Base-by-base conservation (phyloP, 2,329 filamentous ascomycete species). In the Xylaria sp. region DNA sequence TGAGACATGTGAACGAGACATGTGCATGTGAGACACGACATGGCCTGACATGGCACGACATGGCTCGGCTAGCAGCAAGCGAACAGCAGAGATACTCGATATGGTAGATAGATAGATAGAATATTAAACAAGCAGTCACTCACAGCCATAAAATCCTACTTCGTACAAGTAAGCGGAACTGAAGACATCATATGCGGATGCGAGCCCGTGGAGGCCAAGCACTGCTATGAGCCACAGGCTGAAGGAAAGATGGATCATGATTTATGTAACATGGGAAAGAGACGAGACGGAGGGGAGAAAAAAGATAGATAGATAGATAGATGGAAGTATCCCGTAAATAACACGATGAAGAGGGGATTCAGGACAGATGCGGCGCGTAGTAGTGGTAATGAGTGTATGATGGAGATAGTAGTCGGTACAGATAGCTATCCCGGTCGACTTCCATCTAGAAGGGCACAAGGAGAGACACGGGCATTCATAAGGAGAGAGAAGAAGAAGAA, bases 91-190 rank as follows among this genome's bases (percentile, higher is more conserved):
- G 23, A 30, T 30, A 30, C 23, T 30, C 23, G 23, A 30, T 30
- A 30, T 6, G 4, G 4, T 30, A 5, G 4, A 30, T 30, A 30
- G 23, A 30, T 30, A 30, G 23, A 5, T 23, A 3, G 19, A 53
- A 19, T 37, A 44, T 11, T 47, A 9, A 37, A 46, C 6, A n/a
- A 42, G 16, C 13, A 5, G 44, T n/a, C 18, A 64, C 62, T 64
- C 18, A 64, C 62, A 59, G 16, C 62, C 62, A n/a, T 63, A 64
- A 19, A 60, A 59, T 11, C 60, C 63, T 11, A 57, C 23, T 35
- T 64, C 60, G 44, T 64, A 64, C 18, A 60, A 44, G 18, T 57
- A 55, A 11, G 46, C 19, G 6, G 60, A 61, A 19, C 57, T 57
- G n/a, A 61, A 55, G 35, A 58, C 59, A 23, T 59, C 54, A 57